Base-by-base conservation (phyloP, 139 green algal genomes). In the Zygnema circumcarinatum region DNA sequence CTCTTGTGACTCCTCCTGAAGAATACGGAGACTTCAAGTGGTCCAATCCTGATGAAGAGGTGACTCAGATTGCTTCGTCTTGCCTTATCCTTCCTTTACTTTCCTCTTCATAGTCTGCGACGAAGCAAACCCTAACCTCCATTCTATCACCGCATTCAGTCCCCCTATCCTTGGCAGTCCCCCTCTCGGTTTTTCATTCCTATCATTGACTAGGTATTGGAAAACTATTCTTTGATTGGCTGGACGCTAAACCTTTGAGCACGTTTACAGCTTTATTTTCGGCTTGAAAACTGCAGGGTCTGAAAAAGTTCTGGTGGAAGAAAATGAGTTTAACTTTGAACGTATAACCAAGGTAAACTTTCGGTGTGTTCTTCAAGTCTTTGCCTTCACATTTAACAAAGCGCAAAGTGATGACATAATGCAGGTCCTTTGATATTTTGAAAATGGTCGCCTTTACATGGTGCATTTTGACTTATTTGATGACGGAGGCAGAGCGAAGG, bases 311-410 rank as follows among this genome's bases (percentile, higher is more conserved):
- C 90, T 99, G 54, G 95, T 98, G 25, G 82, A 93, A 32, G 96
- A 99, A 82, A 99, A 98, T 83, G 92, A 87, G 40, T 99, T 99
- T 93, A 95, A 93, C 79, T 94, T 98, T 84, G 95, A 98, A 2
- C 91, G 97, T 20, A 91, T 99, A 1, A 73, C 38, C 21, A 87
- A 89, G 83, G 83, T 88, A 53, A 54, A 32, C 0, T 35, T 56
- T 2, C 29, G 25, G 25, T n/a, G 25, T 56, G 1, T 52, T 53
- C 32, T 72, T 47, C 33, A 33, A 32, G 39, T 52, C 32, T 52
- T 81, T 81, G 31, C 2, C 31, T 35, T 1, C 3, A 56, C 2
- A 68, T 2, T 81, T 62, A 62, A 16, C 16, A 7, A 62, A 62
- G 16, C 7, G n/a, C 25, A 78, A 16, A 78, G 7, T 41, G 16